Base-by-base conservation (phyloP, 805 yeast species). In the Cyberlindnera subsufficiens region DNA sequence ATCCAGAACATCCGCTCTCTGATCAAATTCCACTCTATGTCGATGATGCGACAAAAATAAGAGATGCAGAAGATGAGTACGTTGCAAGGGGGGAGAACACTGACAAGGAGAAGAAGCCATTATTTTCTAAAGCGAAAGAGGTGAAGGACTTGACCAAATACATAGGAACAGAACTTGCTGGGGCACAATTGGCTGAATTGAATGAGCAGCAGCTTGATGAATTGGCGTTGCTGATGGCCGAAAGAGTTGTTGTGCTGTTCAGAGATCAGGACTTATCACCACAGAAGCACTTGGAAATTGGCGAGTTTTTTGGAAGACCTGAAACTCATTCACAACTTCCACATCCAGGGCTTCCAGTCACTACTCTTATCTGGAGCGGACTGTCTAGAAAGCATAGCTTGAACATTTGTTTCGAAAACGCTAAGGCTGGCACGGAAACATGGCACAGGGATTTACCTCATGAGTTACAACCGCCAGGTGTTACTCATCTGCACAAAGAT, bases 401-500 rank as follows among this genome's bases (percentile, higher is more conserved):
- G 32, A n/a, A 30, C 32, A 7, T 5, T 30, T 14, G 6, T 13
- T 13, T 14, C 15, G 11, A 30, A 13, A 30, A 13, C 32, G 5
- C 15, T n/a, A 30, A 30, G 32, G 15, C 14, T 13, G 15, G 6
- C 5, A 13, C 48, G 42, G 36, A n/a, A 7, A 17, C 22, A 11
- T 35, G 66, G 65, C 81, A 75, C 61, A 66, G 77, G 2, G 80
- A 75, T 55, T 64, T 77, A 39, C 71, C 70, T 38, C 80, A 75
- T 52, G 81, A 76, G 62, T 65, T 65, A 37, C 74, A 71, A 42
- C 79, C 80, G 6, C 75, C 81, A 2, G 78, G 77, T 30, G 61
- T 71, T 47, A 73, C 81, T 13, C 72, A 69, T 51, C 60, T 77
- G 51, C 77, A 75, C 55, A 59, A 67, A 46, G 78, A 74, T 56